Base-by-base conservation (phyloP, 495 filamentous ascomycete species). In the Lophium mytilinum region DNA sequence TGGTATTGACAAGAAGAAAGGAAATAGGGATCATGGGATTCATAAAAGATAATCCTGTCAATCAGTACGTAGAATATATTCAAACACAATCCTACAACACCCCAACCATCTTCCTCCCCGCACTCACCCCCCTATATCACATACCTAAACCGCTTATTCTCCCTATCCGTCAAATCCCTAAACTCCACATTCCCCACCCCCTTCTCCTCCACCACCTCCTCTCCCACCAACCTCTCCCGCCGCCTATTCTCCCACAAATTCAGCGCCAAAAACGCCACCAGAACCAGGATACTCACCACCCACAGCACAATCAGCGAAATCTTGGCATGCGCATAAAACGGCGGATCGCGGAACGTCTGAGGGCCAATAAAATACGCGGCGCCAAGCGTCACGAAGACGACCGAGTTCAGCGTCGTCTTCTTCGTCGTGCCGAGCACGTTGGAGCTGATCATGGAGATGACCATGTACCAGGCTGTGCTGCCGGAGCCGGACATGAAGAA, bases 81-180 rank as follows among this genome's bases (percentile, higher is more conserved):
- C n/a, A n/a, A 30, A 30, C 24, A 30, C 24, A 6, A 30, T 30
- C 6, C 24, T 30, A 30, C 6, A 30, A 30, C 6, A 30, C 24
- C 24, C 24, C 24, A 6, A 30, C 24, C 24, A 30, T 30, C 2
- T 30, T 6, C 24, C 24, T 30, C 2, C 24, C 6, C 6, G 6
- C 24, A 30, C 47, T 14, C 1, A 50, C 14, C 69, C 49, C 60
- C 48, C 46, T 59, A 37, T 40, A 53, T 14, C 55, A 62, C 72
- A 50, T 63, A 61, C 33, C 69, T 56, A 52, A 69, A 71, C 45
- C 66, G 57, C 54, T 65, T 68, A 35, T 71, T 68, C 55, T 69
- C 53, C 52, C 67, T 68, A 51, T 71, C 69, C 4, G 69, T 71
- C 39, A 71, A 46, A 60, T 71, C 67, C 55, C 65, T 65, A 46